Base-by-base conservation (phyloP, 495 filamentous ascomycete species). In the Hyaloscypha hepaticicola region DNA sequence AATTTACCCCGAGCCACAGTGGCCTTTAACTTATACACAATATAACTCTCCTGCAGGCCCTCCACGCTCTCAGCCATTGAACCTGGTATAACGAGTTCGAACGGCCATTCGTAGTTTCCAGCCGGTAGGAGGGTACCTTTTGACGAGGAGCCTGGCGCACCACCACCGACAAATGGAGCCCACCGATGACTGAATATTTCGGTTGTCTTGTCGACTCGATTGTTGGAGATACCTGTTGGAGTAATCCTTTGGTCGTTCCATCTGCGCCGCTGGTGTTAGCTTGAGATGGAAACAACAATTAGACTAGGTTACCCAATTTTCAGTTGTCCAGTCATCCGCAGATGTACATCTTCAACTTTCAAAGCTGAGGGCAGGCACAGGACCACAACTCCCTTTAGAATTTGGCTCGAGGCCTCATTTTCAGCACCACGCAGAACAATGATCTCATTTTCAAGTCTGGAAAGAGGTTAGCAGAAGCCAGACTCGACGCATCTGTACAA, bases 21-120 rank as follows among this genome's bases (percentile, higher is more conserved):
- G 1, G 94, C 94, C 73, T 93, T 94, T 76, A 99, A 82, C 60
- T 88, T 86, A 74, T 97, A 98, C 45, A 88, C 86, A 64, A 99
- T 85, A 74, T 87, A 92, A 8, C 87, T 90, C 65, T 92, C 88
- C 33, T 79, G 77, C 60, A 97, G 74, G 1, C 95, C 95, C 74
- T 97, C 95, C 29, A 99, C 83, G 64, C 90, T 96, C 80, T 99
- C 94, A 5, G 90, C 82, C 73, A 86, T 86, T 60, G 85, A 80
- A 27, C 92, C 91, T 19, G 90, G 84, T 16, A 98, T 77, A 56
- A 88, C 77, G 64, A 92, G 77, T 68, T 95, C 87, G 75, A 97
- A 97, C 0, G 90, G 89, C 78, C 90, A 97, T 74, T 96, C 93
- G 74, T 97, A 93, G 72, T 94, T 92, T 55, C 90, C 92, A 4